phyloP scores from a whole-genome alignment of 2,329 filamentous ascomycete genomes.

The Claviceps sp. region DNA sequence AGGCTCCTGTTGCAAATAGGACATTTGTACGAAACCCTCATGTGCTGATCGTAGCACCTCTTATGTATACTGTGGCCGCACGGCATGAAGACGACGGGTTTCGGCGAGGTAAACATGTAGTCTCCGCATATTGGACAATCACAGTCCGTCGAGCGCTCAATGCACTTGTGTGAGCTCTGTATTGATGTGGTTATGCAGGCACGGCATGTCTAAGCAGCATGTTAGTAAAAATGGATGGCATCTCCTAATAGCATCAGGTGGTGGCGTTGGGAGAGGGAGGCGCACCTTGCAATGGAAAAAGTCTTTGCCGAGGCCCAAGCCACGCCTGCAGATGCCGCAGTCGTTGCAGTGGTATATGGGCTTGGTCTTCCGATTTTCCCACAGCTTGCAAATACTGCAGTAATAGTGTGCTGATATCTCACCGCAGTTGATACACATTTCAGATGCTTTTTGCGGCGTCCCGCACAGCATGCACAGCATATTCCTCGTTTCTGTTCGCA shows the following conservation, averaged over 20 bases:
- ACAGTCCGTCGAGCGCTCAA: slow-evolving; percentile 86
- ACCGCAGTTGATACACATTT: slow-evolving; percentile 65
- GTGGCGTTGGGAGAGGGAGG: not conserved
- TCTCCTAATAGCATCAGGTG: not conserved
- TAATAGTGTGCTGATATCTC: slow-evolving; percentile 77
- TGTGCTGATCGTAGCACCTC: slow-evolving; percentile 76
- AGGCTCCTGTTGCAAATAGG: slow-evolving; percentile 93
- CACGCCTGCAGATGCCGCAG: slow-evolving; percentile 88
- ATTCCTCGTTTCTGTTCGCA: slow-evolving; percentile 73
- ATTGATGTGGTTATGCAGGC: slow-evolving; percentile 88
- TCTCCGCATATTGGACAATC: slow-evolving; percentile 95
- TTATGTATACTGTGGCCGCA: slow-evolving; percentile 95
- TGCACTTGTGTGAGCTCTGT: slow-evolving; percentile 76
- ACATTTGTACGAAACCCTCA: slow-evolving; percentile 85
- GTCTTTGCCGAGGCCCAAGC: slow-evolving; percentile 84
- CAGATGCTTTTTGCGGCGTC: slow-evolving; percentile 68
- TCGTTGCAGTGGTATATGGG: slow-evolving; percentile 93
- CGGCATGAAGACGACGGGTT: slow-evolving; percentile 81
- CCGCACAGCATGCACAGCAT: slow-evolving; percentile 97
- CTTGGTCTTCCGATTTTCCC: slow-evolving; percentile 86
- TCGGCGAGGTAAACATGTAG: slow-evolving; percentile 87
- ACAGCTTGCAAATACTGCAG: slow-evolving; percentile 87
- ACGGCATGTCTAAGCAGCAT: slow-evolving; percentile 55
- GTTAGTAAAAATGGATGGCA: not conserved
- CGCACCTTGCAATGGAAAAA: slow-evolving; percentile 94